Conservation (phyloP, 1,284 basidiomycete genomes). For the Austroboletus rostrupii region DNA sequence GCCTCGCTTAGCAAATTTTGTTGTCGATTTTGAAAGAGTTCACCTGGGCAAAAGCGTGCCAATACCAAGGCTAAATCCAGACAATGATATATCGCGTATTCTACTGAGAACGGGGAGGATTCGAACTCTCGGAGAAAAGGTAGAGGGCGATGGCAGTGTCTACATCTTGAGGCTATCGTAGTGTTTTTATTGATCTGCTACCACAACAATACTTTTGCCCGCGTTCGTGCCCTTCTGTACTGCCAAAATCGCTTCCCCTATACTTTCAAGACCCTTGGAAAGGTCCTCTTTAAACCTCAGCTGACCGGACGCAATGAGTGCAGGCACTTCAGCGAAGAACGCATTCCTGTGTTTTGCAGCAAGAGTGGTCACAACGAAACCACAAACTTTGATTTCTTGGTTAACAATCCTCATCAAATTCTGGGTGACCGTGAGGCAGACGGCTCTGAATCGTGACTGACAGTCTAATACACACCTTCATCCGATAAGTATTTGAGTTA, state of each 20-base stretch:
- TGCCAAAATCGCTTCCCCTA: constrained; percentile 1
- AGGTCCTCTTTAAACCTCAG: constrained; percentile 6
- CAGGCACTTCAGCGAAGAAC: constrained; percentile 9
- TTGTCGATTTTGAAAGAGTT: constrained; percentile 15
- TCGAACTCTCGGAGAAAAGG: constrained; percentile 15
- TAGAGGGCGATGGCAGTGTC: constrained; percentile 19
- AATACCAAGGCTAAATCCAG: constrained; percentile 8
- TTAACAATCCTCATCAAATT: background rate
- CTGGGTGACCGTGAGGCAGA: too few relatives aligned
- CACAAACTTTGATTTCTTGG: constrained; percentile 10
- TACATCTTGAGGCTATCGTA: constrained; percentile 11
- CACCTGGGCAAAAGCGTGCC: constrained; percentile 2
- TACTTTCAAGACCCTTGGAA: constrained; percentile 19
- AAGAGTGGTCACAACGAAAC: constrained; percentile 4
- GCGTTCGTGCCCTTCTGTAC: constrained; percentile 10
- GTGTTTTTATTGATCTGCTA: constrained; percentile 10
- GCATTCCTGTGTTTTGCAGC: constrained; percentile 6
- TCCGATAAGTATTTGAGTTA: background rate
- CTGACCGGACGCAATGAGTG: constrained; percentile 11
- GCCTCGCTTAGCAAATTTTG: constrained; percentile 22
- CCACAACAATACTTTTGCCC: constrained; percentile 11
- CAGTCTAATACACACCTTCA: too few relatives aligned
- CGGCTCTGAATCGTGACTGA: too few relatives aligned
- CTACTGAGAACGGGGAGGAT: constrained; percentile 31
- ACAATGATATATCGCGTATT: constrained; percentile 4